Base-by-base conservation (phyloP, 345 rosid species). In the Aegle marmelos region DNA sequence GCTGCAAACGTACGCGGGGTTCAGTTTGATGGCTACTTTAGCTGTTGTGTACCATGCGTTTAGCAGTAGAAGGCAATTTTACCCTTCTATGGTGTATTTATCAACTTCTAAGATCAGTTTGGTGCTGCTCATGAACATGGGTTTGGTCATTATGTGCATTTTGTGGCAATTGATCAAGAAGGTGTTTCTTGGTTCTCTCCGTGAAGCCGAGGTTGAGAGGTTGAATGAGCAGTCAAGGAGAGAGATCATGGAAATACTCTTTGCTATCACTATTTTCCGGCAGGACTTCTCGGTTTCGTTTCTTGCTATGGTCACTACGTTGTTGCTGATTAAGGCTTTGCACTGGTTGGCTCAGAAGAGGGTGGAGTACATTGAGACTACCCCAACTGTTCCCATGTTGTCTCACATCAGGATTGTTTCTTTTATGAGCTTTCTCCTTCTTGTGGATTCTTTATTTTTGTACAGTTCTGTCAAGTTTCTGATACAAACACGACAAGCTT, bases 311-410 rank as follows among this genome's bases (percentile, higher is more conserved):
- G 97, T 95, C 30, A 90, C 94, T 0, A 87, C 92, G 22, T 83
- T 95, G 64, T 61, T 96, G 84, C 79, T 96, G 39, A 90, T 96
- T 80, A 96, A 96, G 86, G 89, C 92, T 62, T 75, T 94, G 76
- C 98, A 96, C 74, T 96, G 99, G 98, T 81, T 96, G 89, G 97
- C 97, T 63, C 98, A 96, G 81, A 92, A 94, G 88, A 91, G 99
- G 84, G 92, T 94, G 0, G 99, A 94, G 87, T 96, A 91, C 85
- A 94, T 91, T 54, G 99, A 96, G 89, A 94, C 98, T 13, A 96
- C 98, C 41, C 98, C 97, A 31, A 82, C 98, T 37, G 98, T 92
- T 17, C 85, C 94, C 56, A 73, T 83, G 78, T 59, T 88, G 68
- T 90, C 98, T 61, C 97, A 94, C 77, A 14, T 87, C 71, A 87